Evolutionary conservation across 2,329 filamentous ascomycete genomes (phyloP).

Genomic region (Penicillium sp.): DNA sequence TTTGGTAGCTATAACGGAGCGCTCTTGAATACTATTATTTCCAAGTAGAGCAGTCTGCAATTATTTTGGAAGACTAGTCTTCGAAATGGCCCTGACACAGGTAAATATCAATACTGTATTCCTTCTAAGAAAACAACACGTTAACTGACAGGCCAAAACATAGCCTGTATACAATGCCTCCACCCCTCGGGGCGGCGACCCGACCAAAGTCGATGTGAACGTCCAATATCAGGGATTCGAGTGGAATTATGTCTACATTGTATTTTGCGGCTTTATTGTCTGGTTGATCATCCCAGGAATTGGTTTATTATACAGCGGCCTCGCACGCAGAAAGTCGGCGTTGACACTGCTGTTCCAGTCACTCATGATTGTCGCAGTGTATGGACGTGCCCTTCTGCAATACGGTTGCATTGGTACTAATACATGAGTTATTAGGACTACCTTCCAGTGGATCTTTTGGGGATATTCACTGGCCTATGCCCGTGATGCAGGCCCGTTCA

Average conservation of each 20-base stretch:
- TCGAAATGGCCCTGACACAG: neutral
- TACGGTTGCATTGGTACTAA: neutral
- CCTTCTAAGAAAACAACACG: neutral
- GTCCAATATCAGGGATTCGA: constrained; percentile 59
- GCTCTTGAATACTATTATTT: neutral
- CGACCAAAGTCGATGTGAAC: constrained; percentile 56
- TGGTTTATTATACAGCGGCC: constrained; percentile 64
- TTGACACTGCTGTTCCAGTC: constrained; percentile 64
- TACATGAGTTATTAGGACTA: constrained; percentile 24
- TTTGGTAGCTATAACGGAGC: neutral
- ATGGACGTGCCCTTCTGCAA: neutral
- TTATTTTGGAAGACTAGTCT: no score
- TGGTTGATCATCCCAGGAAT: constrained; percentile 69
- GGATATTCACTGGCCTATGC: constrained; percentile 64
- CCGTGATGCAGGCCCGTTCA: constrained; percentile 60
- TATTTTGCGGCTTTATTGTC: constrained; percentile 60
- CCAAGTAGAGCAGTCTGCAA: no score
- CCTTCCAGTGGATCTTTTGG: constrained; percentile 63
- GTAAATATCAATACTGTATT: neutral
- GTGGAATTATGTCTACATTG: constrained; percentile 61
- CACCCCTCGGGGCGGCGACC: constrained; percentile 56
- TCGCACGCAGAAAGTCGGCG: constrained; percentile 63
- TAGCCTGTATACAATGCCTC: constrained; percentile 37
- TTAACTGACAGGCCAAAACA: neutral
- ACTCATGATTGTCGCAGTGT: constrained; percentile 43